These are phyloP conservation scores for Coemansia sp. DNA, from an alignment of 192 early-diverging fungal genomes.

Conservation along the genomic window DNA sequence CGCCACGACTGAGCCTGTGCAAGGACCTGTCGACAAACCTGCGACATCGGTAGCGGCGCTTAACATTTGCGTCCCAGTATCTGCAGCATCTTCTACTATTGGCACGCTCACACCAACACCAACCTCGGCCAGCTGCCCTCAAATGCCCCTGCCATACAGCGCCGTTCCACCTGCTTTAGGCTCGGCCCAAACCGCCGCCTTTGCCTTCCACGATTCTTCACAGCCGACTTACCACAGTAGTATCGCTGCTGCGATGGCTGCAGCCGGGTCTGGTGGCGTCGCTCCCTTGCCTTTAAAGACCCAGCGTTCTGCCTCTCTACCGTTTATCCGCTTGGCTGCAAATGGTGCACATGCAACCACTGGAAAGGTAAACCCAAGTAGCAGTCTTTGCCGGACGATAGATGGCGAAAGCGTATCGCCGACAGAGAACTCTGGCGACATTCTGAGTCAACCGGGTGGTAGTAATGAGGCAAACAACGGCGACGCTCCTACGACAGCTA, in stretches of 20 bases:
- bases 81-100: conserved; percentile 38
- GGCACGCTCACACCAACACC: conserved; percentile 49
- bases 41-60: conserved; percentile 8
- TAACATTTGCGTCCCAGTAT: conserved; percentile 22
- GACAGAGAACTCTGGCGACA: not conserved
- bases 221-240: conserved; percentile 12
- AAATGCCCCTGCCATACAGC: conserved; percentile 1
- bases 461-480: not conserved
- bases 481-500: conserved; percentile 3
- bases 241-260: conserved; percentile 25
- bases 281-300: conserved; percentile 39
- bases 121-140: conserved; percentile 20
- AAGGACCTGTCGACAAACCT: not conserved
- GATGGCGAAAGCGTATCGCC: conserved; percentile 20
- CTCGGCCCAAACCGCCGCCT: conserved; percentile 28
- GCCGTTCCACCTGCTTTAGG: conserved; percentile 13
- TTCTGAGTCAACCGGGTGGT: not conserved
- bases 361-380: conserved; percentile 26
- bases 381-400: conserved; percentile 35
- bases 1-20: not conserved
- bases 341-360: not conserved
- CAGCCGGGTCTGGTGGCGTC: conserved; percentile 7
- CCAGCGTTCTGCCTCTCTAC: conserved; percentile 52
- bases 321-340: conserved; percentile 32
- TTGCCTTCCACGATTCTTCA: conserved; percentile 21